Evolutionary conservation across 768 basidiomycete species (phyloP).

Genomic region (Hygrophorus pudorinus): DNA sequence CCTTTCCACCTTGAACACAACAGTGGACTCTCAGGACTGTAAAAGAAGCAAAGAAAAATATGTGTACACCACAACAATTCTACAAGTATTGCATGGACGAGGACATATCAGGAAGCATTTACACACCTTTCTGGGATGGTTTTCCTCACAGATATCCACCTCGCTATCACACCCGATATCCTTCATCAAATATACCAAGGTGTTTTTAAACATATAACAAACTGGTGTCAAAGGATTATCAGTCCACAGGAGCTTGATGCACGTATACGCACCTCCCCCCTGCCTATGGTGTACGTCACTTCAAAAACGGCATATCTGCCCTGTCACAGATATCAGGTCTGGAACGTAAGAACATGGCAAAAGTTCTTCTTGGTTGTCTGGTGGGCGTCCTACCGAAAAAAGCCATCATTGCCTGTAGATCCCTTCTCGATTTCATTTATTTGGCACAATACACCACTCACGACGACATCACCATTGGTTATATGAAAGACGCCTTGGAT

Average conservation of each 20-base stretch:
- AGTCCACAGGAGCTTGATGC: no score
- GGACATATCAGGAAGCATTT: constrained; percentile 9
- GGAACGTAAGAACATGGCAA: constrained; percentile 26
- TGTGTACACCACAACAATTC: background rate
- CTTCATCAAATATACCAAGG: no score
- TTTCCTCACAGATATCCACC: constrained; percentile 23
- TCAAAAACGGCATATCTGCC: no score
- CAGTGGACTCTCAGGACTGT: constrained; percentile 3
- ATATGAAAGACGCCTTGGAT: constrained; percentile 17
- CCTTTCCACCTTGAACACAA: constrained; percentile 2
- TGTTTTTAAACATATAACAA: no score
- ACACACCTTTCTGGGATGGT: constrained; percentile 23
- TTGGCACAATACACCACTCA: constrained; percentile 25
- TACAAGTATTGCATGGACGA: constrained; percentile 3
- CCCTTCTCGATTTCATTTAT: no score
- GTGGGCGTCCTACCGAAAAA: constrained; percentile 8
- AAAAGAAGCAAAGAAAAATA: constrained; percentile 5
- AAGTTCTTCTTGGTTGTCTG: constrained; percentile 22
- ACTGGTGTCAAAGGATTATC: no score
- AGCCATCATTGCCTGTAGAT: constrained; percentile 10
- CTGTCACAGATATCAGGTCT: constrained; percentile 21
- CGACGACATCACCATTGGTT: constrained; percentile 16
- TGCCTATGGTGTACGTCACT: constrained; percentile 26
- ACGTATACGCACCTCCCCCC: constrained; percentile 24
- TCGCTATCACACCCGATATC: constrained; percentile 19